phyloP scores from a whole-genome alignment of 1,284 basidiomycete species.

The Acaromyces ingoldii region DNA sequence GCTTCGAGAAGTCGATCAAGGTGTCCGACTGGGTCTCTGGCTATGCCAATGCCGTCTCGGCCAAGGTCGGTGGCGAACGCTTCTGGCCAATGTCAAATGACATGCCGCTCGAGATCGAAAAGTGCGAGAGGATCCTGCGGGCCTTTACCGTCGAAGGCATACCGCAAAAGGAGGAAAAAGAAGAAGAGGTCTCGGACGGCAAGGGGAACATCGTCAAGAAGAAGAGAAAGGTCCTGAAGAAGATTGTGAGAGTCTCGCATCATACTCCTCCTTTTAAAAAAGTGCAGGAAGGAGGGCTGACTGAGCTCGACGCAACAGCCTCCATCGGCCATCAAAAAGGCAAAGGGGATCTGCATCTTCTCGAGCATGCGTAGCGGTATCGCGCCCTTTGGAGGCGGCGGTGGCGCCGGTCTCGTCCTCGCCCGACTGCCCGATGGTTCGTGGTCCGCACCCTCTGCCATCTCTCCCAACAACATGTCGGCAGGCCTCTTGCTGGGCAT shows the following conservation, averaged over 20 bases:
- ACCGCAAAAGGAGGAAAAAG: constrained; percentile 22
- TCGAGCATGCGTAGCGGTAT: constrained; percentile 56
- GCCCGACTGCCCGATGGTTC: constrained; percentile 39
- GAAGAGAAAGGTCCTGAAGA: constrained; percentile 54
- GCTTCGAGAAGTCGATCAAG: constrained; percentile 36
- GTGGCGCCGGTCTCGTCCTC: constrained; percentile 54
- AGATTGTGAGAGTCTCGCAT: constrained; percentile 50
- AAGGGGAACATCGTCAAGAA: constrained; percentile 47
- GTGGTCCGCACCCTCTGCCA: constrained; percentile 57
- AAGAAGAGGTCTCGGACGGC: constrained; percentile 18
- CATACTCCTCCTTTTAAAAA: no score
- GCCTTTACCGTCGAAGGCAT: constrained; percentile 41
- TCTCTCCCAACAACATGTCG: constrained; percentile 57
- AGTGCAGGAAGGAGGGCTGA: no score
- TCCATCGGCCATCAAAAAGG: constrained; percentile 54
- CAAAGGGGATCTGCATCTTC: constrained; percentile 55
- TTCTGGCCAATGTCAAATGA: constrained; percentile 58
- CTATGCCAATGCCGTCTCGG: constrained; percentile 39
- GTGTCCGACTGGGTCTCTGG: constrained; percentile 45
- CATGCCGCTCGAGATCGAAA: constrained; percentile 56
- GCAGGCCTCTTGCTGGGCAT: constrained; percentile 42
- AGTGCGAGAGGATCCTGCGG: constrained; percentile 56
- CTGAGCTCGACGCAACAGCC: constrained; percentile 48
- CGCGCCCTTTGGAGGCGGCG: constrained; percentile 58
- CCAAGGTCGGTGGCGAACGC: constrained; percentile 54